Percentiles rank a stretch among this genome's conserved stretches.
Conservation (phyloP, 2,329 filamentous ascomycete species). For the Fusarium globosum region DNA sequence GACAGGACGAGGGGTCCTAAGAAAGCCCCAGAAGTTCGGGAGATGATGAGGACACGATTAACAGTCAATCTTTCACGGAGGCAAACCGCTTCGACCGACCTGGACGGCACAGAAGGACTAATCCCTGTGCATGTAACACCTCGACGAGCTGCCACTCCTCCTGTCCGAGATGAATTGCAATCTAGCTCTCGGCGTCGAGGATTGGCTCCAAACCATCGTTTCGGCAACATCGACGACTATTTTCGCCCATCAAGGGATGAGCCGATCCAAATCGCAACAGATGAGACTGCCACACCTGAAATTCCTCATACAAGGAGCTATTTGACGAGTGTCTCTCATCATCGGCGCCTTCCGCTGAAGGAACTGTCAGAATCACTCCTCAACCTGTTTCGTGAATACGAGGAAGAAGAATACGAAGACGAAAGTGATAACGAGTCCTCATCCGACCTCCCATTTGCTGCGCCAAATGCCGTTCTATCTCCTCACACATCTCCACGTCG, state of each 20-base stretch:
- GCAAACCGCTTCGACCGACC: slow-evolving; percentile 48
- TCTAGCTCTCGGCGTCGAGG: slow-evolving; percentile 1
- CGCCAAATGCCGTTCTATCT: slow-evolving; percentile 3
- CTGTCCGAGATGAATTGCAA: slow-evolving; percentile 1
- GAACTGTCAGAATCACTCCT: slow-evolving; percentile 40
- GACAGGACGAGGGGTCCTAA: neutral
- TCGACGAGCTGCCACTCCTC: slow-evolving; percentile 11
- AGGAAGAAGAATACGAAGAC: slow-evolving; percentile 32
- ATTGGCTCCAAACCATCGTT: slow-evolving; percentile 12
- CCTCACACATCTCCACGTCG: slow-evolving; percentile 17
- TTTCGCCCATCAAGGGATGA: slow-evolving; percentile 41
- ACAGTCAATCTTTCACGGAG: slow-evolving; percentile 50
- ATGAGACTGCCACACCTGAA: slow-evolving; percentile 49
- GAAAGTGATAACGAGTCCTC: slow-evolving; percentile 2
- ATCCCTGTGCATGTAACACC: slow-evolving; percentile 44
- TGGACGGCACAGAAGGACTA: slow-evolving; percentile 31
- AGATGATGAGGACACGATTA: slow-evolving; percentile 45
- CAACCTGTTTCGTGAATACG: slow-evolving; percentile 34
- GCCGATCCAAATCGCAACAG: slow-evolving; percentile 50
- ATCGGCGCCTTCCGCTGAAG: slow-evolving; percentile 35
- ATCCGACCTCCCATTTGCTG: slow-evolving; percentile 2
- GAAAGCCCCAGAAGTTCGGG: slow-evolving; percentile 7
- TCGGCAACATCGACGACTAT: slow-evolving; percentile 48
- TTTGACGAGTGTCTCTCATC: slow-evolving; percentile 3
- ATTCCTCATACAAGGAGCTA: slow-evolving; percentile 11